A percentile compares a stretch with the other conserved stretches of the same genome.
Conservation (phyloP, 106 monocot genomes). For the Allium fistulosum region DNA sequence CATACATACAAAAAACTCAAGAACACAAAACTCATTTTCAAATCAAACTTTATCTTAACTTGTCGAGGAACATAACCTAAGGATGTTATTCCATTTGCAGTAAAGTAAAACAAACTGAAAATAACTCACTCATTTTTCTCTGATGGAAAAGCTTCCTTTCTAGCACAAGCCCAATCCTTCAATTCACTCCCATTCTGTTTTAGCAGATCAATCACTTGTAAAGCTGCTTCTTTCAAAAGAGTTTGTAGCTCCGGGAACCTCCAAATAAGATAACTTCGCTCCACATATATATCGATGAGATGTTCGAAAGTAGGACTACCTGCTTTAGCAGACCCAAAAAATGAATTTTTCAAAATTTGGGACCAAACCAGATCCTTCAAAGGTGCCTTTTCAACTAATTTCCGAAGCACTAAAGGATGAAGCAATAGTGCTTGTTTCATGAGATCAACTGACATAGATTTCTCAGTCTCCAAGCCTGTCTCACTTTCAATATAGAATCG, state of each 20-base stretch:
- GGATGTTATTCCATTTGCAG: no score
- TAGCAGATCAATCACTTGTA: constrained; percentile 48
- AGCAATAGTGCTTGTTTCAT: constrained; percentile 98
- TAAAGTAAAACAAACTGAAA: neutral
- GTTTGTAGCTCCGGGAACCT: constrained; percentile 81
- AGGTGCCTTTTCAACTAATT: constrained; percentile 80
- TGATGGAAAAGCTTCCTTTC: constrained; percentile 83
- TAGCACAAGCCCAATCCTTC: constrained; percentile 81
- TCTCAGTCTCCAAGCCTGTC: constrained; percentile 27
- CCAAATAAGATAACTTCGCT: constrained; percentile 89
- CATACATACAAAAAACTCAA: no score
- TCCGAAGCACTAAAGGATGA: constrained; percentile 82
- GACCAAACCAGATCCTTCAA: constrained; percentile 76
- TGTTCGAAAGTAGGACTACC: constrained; percentile 85
- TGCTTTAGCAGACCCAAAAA: constrained; percentile 85
- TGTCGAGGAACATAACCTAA: no score
- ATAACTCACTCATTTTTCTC: constrained; percentile 86
- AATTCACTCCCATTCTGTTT: constrained; percentile 51
- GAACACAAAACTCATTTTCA: no score
- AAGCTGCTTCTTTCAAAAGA: constrained; percentile 70
- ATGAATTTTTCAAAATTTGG: constrained; percentile 60
- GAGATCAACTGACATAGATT: constrained; percentile 60
- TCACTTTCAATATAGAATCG: constrained; percentile 70
- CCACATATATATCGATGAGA: constrained; percentile 83
- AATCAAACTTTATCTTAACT: no score